These are phyloP conservation scores for Fraxinus baroniana DNA, from an alignment of 305 asterid species.

Conservation along the genomic window DNA sequence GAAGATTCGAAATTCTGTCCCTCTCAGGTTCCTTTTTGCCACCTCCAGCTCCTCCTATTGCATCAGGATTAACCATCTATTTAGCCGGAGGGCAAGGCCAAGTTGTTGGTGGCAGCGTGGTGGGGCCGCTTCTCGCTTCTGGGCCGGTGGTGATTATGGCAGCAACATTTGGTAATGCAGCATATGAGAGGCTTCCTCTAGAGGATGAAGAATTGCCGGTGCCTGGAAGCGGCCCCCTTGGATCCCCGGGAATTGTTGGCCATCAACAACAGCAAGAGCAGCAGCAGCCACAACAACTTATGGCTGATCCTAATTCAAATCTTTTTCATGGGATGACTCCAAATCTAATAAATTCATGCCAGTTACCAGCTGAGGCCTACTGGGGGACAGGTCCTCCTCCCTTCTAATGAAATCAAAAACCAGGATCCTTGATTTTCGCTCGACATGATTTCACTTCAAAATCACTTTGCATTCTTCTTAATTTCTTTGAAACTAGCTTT, in stretches of 20 bases:
- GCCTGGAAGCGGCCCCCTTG: conserved; percentile 36
- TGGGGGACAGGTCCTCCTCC: conserved; percentile 68
- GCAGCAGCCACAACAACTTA: conserved; percentile 27
- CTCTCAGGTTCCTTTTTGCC: conserved; percentile 81
- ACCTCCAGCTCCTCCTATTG: conserved; percentile 82
- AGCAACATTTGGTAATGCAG: conserved; percentile 84
- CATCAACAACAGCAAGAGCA: conserved; percentile 21
- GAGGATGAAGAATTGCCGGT: conserved; percentile 62
- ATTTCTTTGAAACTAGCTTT: conserved; percentile 24
- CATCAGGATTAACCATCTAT: conserved; percentile 67
- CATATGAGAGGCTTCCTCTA: conserved; percentile 76
- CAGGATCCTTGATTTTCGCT: conserved; percentile 13
- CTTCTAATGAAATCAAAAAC: conserved; percentile 24
- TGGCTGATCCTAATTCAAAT: conserved; percentile 37
- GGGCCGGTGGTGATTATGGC: conserved; percentile 91
- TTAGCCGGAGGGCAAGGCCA: conserved; percentile 87
- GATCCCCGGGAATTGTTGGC: conserved; percentile 43
- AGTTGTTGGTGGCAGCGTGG: conserved; percentile 83
- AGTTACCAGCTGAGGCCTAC: conserved; percentile 44
- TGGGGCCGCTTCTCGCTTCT: conserved; percentile 66
- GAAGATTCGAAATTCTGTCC: conserved; percentile 74
- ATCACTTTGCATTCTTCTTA: conserved; percentile 23
- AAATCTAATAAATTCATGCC: conserved; percentile 47
- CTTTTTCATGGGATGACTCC: conserved; percentile 46
- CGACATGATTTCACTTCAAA: conserved; percentile 21